These are phyloP conservation scores for Trapa incisa DNA, from an alignment of 345 rosid genomes.

Conservation along the genomic window DNA sequence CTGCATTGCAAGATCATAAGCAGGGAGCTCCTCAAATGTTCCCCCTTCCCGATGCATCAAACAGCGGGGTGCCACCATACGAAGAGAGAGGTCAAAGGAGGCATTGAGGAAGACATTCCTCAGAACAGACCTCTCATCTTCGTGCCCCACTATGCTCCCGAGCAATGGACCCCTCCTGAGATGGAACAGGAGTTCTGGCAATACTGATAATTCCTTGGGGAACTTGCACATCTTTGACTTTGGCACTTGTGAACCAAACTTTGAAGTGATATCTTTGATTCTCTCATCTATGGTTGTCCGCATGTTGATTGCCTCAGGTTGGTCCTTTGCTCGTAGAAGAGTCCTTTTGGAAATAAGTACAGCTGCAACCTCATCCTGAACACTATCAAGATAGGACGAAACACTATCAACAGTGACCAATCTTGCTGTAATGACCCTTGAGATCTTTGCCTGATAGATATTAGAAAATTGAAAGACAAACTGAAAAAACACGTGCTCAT, in stretches of 20 bases:
- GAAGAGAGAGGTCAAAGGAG: constrained; percentile 82
- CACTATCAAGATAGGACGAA: constrained; percentile 71
- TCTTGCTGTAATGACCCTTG: constrained; percentile 73
- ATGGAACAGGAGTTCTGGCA: constrained; percentile 84
- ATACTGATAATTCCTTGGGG: constrained; percentile 66
- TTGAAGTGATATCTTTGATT: constrained; percentile 71
- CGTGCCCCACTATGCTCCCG: constrained; percentile 94
- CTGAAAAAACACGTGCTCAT: constrained; percentile 65
- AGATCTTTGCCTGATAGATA: constrained; percentile 76
- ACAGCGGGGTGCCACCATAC: constrained; percentile 91
- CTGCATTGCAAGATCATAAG: constrained; percentile 91
- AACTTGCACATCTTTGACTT: constrained; percentile 74
- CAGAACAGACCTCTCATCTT: constrained; percentile 88
- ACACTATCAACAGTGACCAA: constrained; percentile 78
- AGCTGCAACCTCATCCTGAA: constrained; percentile 78
- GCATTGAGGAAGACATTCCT: constrained; percentile 81
- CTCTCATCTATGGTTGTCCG: constrained; percentile 74
- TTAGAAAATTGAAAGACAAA: constrained; percentile 67
- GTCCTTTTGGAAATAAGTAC: constrained; percentile 88
- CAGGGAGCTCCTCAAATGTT: constrained; percentile 87
- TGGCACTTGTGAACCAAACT: constrained; percentile 67
- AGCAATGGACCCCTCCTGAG: constrained; percentile 84
- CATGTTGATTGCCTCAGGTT: constrained; percentile 61
- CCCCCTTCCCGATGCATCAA: constrained; percentile 97
- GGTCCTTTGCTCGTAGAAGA: constrained; percentile 54